Evolutionary conservation across 108 stramenopile genomes (phyloP).

Genomic region (Pseudonitzschia delicatissima): DNA sequence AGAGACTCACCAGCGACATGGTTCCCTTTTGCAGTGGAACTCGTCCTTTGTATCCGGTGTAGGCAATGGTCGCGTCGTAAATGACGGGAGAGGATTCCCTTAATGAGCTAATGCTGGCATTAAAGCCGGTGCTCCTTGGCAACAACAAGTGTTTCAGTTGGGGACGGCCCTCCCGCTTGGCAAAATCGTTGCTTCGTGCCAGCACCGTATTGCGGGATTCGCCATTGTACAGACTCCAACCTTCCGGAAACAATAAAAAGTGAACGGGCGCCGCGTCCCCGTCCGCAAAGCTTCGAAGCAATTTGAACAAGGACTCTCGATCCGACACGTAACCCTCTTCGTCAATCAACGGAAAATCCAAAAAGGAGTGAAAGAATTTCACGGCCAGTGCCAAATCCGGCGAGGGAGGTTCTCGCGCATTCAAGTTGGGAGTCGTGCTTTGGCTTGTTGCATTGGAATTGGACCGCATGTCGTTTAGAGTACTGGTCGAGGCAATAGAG

Average conservation of each 20-base stretch:
- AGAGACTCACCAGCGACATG: slow-evolving; percentile 31
- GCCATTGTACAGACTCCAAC: slow-evolving; percentile 51
- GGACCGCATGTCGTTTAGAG: not conserved
- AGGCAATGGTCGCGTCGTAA: slow-evolving; percentile 75
- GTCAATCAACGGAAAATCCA: slow-evolving; percentile 71
- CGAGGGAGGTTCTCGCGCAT: slow-evolving; percentile 6
- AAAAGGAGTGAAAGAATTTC: slow-evolving; percentile 45
- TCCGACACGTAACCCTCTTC: slow-evolving; percentile 55
- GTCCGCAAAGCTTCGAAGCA: slow-evolving; percentile 54
- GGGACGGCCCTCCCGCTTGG: slow-evolving; percentile 67
- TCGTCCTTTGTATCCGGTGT: slow-evolving; percentile 44
- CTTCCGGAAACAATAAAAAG: slow-evolving; percentile 57
- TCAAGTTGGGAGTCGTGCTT: not conserved
- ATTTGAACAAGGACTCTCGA: slow-evolving; percentile 48
- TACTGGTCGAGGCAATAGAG: not conserved
- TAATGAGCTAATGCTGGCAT: slow-evolving; percentile 65
- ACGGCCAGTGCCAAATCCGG: slow-evolving; percentile 29
- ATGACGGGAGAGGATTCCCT: slow-evolving; percentile 66
- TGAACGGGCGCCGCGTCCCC: slow-evolving; percentile 46
- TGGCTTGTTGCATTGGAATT: not conserved
- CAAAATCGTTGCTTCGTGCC: slow-evolving; percentile 76
- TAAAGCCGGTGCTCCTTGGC: slow-evolving; percentile 70
- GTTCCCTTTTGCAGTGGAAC: slow-evolving; percentile 24
- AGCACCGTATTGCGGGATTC: slow-evolving; percentile 46
- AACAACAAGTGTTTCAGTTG: slow-evolving; percentile 71